Conservation (phyloP, 2,329 filamentous ascomycete genomes). For the Beauveria bassiana region DNA sequence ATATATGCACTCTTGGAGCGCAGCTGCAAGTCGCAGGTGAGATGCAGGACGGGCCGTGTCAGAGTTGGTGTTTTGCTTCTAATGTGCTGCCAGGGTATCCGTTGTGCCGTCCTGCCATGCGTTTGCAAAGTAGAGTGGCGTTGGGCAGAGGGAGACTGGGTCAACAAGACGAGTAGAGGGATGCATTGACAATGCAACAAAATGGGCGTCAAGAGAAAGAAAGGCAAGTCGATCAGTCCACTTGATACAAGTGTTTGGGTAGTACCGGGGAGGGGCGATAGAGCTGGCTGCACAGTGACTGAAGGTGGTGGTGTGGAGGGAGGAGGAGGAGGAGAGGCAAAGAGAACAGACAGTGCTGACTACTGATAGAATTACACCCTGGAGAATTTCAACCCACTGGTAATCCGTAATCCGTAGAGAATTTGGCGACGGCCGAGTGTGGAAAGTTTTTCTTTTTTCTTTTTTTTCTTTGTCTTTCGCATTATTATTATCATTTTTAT, state of each 20-base stretch:
- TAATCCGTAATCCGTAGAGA: too few relatives aligned
- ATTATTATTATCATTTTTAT: too few relatives aligned
- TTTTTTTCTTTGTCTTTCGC: too few relatives aligned
- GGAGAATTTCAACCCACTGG: too few relatives aligned
- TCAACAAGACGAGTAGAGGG: not conserved
- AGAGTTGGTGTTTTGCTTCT: slow-evolving; percentile 2
- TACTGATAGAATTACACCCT: not conserved
- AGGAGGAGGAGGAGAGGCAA: too few relatives aligned
- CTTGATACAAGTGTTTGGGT: not conserved
- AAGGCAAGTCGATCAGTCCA: not conserved
- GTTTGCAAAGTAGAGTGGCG: not conserved
- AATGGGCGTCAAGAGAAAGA: not conserved
- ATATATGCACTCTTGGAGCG: slow-evolving; percentile 1
- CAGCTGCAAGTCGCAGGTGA: slow-evolving; percentile 6
- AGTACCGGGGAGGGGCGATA: not conserved
- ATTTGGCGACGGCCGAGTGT: too few relatives aligned
- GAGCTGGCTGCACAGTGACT: not conserved
- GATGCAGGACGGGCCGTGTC: not conserved
- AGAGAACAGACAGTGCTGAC: not conserved
- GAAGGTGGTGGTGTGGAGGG: not conserved
- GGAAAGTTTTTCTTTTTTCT: too few relatives aligned
- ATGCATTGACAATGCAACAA: not conserved
- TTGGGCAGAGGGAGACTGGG: not conserved
- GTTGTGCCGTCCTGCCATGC: not conserved
- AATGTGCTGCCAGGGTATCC: not conserved